phyloP scores from a whole-genome alignment of 345 rosid genomes.

The Gynandropsis gynandra region DNA sequence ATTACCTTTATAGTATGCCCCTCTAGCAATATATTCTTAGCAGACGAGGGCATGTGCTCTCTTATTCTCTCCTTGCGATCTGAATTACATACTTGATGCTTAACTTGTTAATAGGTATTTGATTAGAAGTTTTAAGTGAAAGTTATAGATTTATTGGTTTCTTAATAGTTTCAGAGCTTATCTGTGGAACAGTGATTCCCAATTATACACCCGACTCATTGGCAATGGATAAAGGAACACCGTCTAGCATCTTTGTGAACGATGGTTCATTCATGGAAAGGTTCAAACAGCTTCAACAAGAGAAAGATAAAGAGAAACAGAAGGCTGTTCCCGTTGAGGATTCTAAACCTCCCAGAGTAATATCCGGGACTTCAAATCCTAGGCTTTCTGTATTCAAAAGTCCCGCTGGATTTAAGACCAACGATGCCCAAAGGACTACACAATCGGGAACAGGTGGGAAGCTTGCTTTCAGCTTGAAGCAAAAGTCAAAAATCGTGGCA shows the following conservation, averaged over 20 bases:
- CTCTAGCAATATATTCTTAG: not conserved
- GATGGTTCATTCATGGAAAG: constrained; percentile 99
- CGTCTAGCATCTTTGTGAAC: constrained; percentile 74
- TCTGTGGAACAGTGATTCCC: constrained; percentile 47
- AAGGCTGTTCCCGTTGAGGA: constrained; percentile 37
- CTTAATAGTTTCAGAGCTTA: constrained; percentile 51
- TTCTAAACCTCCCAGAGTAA: constrained; percentile 55
- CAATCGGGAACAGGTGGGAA: constrained; percentile 54
- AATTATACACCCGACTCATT: constrained; percentile 28
- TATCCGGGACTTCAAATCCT: constrained; percentile 40
- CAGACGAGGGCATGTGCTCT: not conserved
- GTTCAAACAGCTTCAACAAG: constrained; percentile 91
- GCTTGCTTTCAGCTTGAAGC: constrained; percentile 96
- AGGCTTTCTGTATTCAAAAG: constrained; percentile 37
- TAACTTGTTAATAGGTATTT: not conserved
- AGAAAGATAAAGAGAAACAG: constrained; percentile 44
- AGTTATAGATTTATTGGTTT: constrained; percentile 3
- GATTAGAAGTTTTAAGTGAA: not conserved
- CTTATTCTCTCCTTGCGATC: not conserved
- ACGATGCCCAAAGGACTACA: constrained; percentile 35
- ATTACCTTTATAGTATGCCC: not conserved
- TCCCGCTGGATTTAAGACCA: constrained; percentile 40
- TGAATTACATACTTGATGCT: too few species aligned
- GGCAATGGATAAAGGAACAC: constrained; percentile 71
- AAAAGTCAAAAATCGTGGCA: constrained; percentile 78